phyloP scores from a whole-genome alignment of 2,329 filamentous ascomycete species.

The Trichoderma afroharzianum region DNA sequence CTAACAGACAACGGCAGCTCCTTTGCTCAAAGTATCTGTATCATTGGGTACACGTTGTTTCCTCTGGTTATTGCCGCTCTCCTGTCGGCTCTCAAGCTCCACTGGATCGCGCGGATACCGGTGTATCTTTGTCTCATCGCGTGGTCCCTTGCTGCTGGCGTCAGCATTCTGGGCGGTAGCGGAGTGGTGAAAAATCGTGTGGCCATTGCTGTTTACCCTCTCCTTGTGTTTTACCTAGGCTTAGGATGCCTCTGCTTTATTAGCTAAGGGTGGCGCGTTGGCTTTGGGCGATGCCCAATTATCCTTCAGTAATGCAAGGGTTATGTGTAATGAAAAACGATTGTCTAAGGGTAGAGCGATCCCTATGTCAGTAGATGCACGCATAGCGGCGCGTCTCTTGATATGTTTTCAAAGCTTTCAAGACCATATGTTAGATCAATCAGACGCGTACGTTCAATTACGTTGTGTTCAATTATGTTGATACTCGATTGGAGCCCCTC shows the following conservation, averaged over 20 bases:
- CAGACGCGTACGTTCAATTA: not conserved
- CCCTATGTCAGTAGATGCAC: not conserved
- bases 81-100: conserved; percentile 77
- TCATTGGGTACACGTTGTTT: conserved; percentile 98
- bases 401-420: not conserved
- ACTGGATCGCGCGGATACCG: conserved; percentile 78
- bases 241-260: conserved; percentile 96
- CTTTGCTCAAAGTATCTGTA: conserved; percentile 95
- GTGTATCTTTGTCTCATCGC: conserved; percentile 83
- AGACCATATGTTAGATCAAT: not conserved
- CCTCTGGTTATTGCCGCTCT: conserved; percentile 90
- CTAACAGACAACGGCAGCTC: conserved; percentile 56
- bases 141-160: conserved; percentile 92
- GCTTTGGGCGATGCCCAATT: not conserved
- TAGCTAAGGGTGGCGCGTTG: conserved; percentile 52
- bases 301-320: not conserved
- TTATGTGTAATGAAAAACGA: not conserved
- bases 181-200: conserved; percentile 95
- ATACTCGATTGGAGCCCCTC: not conserved
- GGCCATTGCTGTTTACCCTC: conserved; percentile 86
- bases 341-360: not conserved
- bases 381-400: not conserved
- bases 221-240: conserved; percentile 92
- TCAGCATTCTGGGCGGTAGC: conserved; percentile 92
- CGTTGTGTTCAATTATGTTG: not conserved